Percentiles rank a stretch among this genome's conserved stretches.
Conservation (phyloP, 169 alveolate species). For the Theileria orientalis region DNA sequence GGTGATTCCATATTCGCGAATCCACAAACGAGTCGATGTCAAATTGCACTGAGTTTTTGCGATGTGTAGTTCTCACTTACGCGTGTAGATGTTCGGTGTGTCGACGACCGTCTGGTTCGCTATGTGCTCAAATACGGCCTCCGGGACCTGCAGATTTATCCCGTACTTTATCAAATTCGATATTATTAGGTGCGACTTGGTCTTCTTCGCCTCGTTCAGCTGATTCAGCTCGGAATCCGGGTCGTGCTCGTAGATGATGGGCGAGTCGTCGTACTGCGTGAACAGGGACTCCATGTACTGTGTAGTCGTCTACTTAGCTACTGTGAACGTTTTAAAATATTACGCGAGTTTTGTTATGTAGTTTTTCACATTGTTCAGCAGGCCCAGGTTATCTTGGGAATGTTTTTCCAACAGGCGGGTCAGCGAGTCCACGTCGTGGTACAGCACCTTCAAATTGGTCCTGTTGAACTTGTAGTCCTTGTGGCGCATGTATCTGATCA, state of each 20-base stretch:
- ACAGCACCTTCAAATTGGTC: neutral
- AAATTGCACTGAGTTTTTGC: slow-evolving; percentile 12
- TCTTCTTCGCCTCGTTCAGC: neutral
- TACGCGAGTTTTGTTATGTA: neutral
- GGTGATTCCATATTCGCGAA: slow-evolving; percentile 19
- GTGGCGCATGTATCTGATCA: neutral
- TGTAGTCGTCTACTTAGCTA: neutral
- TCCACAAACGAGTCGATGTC: slow-evolving; percentile 9
- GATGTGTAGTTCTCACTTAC: no score
- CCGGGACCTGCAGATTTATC: slow-evolving; percentile 4
- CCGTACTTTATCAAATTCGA: slow-evolving; percentile 30
- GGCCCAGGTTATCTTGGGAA: slow-evolving; percentile 11
- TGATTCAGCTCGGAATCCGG: neutral
- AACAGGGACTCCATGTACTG: slow-evolving; percentile 9
- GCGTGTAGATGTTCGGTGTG: slow-evolving; percentile 6
- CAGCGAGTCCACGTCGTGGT: slow-evolving; percentile 2
- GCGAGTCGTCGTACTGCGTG: slow-evolving; percentile 5
- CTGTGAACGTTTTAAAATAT: neutral
- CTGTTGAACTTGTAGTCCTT: neutral
- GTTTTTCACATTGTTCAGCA: neutral
- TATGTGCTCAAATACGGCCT: neutral
- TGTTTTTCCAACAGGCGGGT: neutral
- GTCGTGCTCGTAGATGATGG: neutral
- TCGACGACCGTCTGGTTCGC: neutral
- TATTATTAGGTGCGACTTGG: neutral